phyloP scores from a whole-genome alignment of 345 rosid genomes.

The Alliaria petiolata region DNA sequence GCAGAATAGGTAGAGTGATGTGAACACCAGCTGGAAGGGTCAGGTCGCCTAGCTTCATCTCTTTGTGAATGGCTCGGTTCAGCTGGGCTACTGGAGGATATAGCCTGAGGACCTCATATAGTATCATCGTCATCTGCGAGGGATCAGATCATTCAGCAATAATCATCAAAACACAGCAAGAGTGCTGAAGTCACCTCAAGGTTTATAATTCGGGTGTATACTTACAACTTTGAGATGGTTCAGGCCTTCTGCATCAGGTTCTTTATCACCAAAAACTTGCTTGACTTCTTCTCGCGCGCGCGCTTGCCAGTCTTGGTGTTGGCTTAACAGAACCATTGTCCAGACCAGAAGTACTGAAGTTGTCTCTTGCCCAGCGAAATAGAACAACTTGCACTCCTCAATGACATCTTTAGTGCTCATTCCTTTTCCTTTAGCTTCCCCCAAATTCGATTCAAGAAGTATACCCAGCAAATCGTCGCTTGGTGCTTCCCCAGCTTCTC shows the following conservation, averaged over 20 bases:
- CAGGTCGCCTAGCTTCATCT: constrained; percentile 41
- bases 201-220: not conserved
- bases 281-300: constrained; percentile 57
- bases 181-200: not conserved
- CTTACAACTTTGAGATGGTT: constrained; percentile 41
- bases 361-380: constrained; percentile 58
- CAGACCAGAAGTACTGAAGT: constrained; percentile 48
- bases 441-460: constrained; percentile 15
- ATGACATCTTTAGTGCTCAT: constrained; percentile 41
- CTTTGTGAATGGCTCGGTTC: constrained; percentile 22
- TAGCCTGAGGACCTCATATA: constrained; percentile 26
- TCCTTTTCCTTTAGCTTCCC: not conserved
- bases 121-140: constrained; percentile 28
- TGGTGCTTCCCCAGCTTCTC: constrained; percentile 5
- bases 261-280: constrained; percentile 37
- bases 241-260: constrained; percentile 4
- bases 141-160: not conserved
- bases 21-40: constrained; percentile 31
- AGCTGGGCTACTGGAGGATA: constrained; percentile 15
- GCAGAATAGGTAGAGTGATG: constrained; percentile 20
- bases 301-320: constrained; percentile 52
- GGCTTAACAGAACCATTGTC: constrained; percentile 48
- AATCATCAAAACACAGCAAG: not conserved
- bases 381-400: constrained; percentile 64
- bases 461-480: constrained; percentile 38